Evolutionary conservation across 345 rosid species (phyloP).

Genomic region (Lepidium africanum): DNA sequence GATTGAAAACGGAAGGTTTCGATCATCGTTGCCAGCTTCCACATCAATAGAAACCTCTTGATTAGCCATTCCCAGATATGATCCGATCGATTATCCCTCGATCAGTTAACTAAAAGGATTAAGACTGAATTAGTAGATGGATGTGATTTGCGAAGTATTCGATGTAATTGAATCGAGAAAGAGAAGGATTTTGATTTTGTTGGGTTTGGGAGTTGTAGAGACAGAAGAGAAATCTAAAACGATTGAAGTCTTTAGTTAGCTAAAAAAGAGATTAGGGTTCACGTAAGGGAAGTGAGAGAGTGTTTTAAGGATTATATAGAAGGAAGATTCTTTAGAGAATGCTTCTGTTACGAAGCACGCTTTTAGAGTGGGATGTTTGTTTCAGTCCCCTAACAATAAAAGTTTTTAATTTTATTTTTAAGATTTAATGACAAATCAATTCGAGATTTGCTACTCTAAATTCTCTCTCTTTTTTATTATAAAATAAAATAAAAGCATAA

Average conservation of each 20-base stretch:
- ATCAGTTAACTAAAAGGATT: not conserved
- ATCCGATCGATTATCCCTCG: not conserved
- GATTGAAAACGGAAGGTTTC: slow-evolving; percentile 15
- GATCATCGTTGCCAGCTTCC: slow-evolving; percentile 16
- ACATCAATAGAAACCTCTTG: slow-evolving; percentile 23
- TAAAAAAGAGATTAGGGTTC: slow-evolving; percentile 25
- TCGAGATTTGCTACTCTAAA: not conserved
- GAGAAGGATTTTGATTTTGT: not conserved
- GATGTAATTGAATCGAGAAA: not conserved
- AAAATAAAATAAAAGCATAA: not conserved
- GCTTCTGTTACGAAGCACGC: slow-evolving; percentile 24
- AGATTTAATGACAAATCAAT: slow-evolving; percentile 1
- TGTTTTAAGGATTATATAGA: slow-evolving; percentile 15
- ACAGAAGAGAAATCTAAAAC: slow-evolving; percentile 7
- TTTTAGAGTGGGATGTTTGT: slow-evolving; percentile 28
- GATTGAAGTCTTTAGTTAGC: not conserved
- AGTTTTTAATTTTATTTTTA: not conserved
- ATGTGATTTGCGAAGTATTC: not conserved
- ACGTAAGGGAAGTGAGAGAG: slow-evolving; percentile 26
- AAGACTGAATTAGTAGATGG: not conserved
- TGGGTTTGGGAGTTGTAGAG: not conserved
- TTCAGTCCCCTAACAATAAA: not conserved
- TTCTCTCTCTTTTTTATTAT: not conserved
- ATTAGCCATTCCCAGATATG: slow-evolving; percentile 7
- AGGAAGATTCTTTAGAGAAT: slow-evolving; percentile 17